Evolutionary conservation across 768 basidiomycete species (phyloP).

Genomic region (Mycena rosella): DNA sequence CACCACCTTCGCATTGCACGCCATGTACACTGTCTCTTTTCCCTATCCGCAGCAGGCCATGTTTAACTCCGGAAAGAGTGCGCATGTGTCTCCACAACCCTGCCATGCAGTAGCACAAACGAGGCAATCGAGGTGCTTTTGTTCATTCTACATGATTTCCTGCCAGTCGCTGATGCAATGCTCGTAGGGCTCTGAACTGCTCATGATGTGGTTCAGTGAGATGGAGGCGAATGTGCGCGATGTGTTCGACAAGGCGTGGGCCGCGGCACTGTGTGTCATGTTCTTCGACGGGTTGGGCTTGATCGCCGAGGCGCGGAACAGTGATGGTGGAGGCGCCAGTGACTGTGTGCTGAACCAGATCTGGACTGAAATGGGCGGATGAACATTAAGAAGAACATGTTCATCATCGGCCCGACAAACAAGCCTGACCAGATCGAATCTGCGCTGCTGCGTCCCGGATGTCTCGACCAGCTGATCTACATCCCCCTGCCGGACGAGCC

Average conservation of each 20-base stretch:
- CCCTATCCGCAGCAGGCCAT: no score
- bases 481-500: conserved; percentile 97
- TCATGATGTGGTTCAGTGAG: not conserved
- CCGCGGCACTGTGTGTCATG: conserved; percentile 99
- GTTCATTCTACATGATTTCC: no score
- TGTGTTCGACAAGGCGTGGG: conserved; percentile 99
- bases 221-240: conserved; percentile 98
- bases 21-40: no score
- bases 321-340: conserved; percentile 96
- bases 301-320: conserved; percentile 94
- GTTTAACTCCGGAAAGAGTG: no score
- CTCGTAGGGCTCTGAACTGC: no score
- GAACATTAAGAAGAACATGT: conserved; percentile 99
- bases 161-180: no score
- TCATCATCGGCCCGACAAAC: conserved; percentile 97
- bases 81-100: no score
- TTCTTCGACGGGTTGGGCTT: conserved; percentile 99
- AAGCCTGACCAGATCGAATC: conserved; percentile 96
- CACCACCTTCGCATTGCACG: no score
- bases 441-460: conserved; percentile 94
- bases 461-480: conserved; percentile 99
- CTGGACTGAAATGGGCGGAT: conserved; percentile 99
- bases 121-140: no score
- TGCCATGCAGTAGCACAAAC: no score
- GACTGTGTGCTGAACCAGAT: conserved; percentile 98